Percentiles rank a stretch among this genome's conserved stretches.
Evolutionary conservation across 768 basidiomycete species (phyloP).

Genomic region (Dioszegia aurantiaca): DNA sequence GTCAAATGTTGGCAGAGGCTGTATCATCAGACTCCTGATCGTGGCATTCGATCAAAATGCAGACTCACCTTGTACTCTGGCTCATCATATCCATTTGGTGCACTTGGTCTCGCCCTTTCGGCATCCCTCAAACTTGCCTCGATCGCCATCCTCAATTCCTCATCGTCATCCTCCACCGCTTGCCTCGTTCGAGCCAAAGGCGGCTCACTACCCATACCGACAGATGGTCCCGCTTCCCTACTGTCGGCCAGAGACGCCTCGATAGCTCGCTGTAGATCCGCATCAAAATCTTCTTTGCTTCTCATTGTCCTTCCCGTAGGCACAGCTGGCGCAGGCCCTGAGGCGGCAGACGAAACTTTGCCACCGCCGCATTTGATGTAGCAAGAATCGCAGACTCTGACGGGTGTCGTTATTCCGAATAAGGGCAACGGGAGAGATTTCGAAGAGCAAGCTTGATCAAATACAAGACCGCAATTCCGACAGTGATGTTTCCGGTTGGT

Average conservation of each 20-base stretch:
- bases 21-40: conserved; percentile 25
- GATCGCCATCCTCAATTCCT: conserved; percentile 87
- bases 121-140: conserved; percentile 86
- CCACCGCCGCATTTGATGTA: conserved; percentile 62
- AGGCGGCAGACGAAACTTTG: conserved; percentile 31
- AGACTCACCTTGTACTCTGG: conserved; percentile 39
- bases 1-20: conserved; percentile 72
- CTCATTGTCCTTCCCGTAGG: conserved; percentile 56
- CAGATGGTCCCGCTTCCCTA: conserved; percentile 54
- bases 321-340: conserved; percentile 40
- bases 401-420: conserved; percentile 86
- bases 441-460: conserved; percentile 88
- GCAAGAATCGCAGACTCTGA: conserved; percentile 90
- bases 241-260: conserved; percentile 82
- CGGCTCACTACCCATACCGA: conserved; percentile 64
- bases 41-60: conserved; percentile 16
- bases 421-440: conserved; percentile 81
- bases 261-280: conserved; percentile 89
- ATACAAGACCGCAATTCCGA: conserved; percentile 94
- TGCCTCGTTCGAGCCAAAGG: conserved; percentile 52
- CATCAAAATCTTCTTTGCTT: conserved; percentile 64
- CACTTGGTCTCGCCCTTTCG: conserved; percentile 64
- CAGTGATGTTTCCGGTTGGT: conserved; percentile 98
- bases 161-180: conserved; percentile 77
- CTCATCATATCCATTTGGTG: conserved; percentile 63